A percentile compares a stretch with the other conserved stretches of the same genome.
Conservation (phyloP, 805 yeast species). For the Ogataea methanolica region DNA sequence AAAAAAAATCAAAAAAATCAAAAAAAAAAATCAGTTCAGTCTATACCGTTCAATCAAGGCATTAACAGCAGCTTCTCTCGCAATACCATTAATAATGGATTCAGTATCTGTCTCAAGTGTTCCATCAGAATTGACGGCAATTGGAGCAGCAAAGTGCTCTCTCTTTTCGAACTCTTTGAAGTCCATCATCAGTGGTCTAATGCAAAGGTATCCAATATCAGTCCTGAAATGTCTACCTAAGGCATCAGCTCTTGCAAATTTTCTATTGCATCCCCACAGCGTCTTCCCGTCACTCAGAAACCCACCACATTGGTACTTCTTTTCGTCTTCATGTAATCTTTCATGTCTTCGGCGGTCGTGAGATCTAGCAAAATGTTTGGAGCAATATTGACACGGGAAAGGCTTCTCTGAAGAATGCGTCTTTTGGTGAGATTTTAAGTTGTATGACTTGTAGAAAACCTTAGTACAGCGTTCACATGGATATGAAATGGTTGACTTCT, state of each 20-base stretch:
- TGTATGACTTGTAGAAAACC: constrained; percentile 44
- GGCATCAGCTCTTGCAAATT: constrained; percentile 76
- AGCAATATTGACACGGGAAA: constrained; percentile 58
- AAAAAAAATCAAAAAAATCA: not conserved
- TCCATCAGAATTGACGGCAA: not conserved
- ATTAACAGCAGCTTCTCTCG: constrained; percentile 19
- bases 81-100: constrained; percentile 13
- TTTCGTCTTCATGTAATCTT: constrained; percentile 66
- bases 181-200: constrained; percentile 60
- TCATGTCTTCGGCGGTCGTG: constrained; percentile 79
- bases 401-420: constrained; percentile 67
- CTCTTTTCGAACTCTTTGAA: constrained; percentile 25
- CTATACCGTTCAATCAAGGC: constrained; percentile 5
- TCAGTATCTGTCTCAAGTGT: constrained; percentile 10
- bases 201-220: constrained; percentile 68
- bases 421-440: constrained; percentile 45
- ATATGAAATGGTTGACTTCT: constrained; percentile 15
- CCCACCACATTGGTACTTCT: constrained; percentile 66
- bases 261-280: constrained; percentile 71
- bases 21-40: not conserved
- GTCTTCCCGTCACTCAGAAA: constrained; percentile 50
- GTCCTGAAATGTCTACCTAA: constrained; percentile 71
- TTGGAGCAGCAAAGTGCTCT: not conserved
- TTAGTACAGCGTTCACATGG: constrained; percentile 42
- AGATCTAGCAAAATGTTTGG: constrained; percentile 67